These are phyloP conservation scores for Metschnikowia lochheadii DNA, from an alignment of 805 yeast species.

Conservation along the genomic window DNA sequence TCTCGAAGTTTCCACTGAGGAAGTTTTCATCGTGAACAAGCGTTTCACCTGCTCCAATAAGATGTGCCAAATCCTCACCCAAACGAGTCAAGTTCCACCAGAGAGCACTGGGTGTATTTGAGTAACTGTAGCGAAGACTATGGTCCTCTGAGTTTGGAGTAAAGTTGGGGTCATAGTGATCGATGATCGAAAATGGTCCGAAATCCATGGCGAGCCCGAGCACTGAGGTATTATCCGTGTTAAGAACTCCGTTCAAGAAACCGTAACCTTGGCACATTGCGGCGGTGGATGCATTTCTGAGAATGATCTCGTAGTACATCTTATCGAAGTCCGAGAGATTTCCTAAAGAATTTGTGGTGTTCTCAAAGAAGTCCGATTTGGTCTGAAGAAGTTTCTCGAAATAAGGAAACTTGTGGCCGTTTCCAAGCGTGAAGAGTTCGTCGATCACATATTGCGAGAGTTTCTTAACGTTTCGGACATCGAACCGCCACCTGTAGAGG, in stretches of 20 bases:
- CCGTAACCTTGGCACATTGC: constrained; percentile 92
- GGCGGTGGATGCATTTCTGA: constrained; percentile 70
- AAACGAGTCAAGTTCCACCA: constrained; percentile 91
- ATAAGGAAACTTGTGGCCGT: constrained; percentile 25
- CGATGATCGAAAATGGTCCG: constrained; percentile 93
- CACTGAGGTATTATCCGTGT: constrained; percentile 92
- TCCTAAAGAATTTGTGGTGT: constrained; percentile 23
- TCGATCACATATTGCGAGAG: constrained; percentile 72
- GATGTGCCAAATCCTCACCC: constrained; percentile 79
- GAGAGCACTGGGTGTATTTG: constrained; percentile 78
- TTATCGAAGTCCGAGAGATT: constrained; percentile 59
- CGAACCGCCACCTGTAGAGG: constrained; percentile 68
- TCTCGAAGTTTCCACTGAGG: constrained; percentile 25
- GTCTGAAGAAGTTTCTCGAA: constrained; percentile 22
- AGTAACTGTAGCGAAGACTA: constrained; percentile 65
- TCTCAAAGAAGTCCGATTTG: constrained; percentile 20
- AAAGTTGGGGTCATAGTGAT: constrained; percentile 71
- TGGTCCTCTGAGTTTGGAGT: constrained; percentile 91
- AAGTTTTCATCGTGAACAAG: constrained; percentile 36
- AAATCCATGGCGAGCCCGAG: constrained; percentile 85
- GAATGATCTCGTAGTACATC: constrained; percentile 65
- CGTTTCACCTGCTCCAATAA: constrained; percentile 67
- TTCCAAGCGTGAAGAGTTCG: constrained; percentile 46
- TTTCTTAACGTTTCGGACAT: constrained; percentile 54
- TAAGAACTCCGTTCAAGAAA: constrained; percentile 87